Percentiles rank a stretch among this genome's conserved stretches.
Evolutionary conservation across 106 monocot species (phyloP).

Genomic region (Dioscorea dumetorum): DNA sequence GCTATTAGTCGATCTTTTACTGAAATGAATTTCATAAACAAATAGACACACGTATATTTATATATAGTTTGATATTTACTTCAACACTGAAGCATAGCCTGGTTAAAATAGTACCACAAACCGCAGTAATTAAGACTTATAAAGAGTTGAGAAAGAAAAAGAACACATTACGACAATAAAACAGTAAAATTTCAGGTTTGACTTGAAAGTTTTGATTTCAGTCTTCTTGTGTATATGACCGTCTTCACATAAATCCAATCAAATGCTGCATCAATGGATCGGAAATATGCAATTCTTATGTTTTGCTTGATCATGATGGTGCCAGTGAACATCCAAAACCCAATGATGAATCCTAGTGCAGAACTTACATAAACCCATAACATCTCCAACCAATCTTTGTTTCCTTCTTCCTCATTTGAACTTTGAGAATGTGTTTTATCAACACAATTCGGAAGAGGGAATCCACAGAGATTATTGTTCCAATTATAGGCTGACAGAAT

Average conservation of each 20-base stretch:
- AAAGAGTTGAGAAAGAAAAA: too few relatives aligned
- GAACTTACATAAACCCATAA: background rate
- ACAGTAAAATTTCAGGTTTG: too few relatives aligned
- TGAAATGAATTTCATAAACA: too few relatives aligned
- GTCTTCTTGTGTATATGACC: too few relatives aligned
- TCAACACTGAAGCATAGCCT: too few relatives aligned
- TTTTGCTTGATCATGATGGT: background rate
- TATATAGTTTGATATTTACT: too few relatives aligned
- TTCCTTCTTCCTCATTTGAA: background rate
- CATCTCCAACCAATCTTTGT: background rate
- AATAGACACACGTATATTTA: too few relatives aligned
- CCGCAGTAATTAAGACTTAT: background rate
- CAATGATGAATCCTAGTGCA: background rate
- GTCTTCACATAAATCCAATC: too few relatives aligned
- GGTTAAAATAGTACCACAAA: background rate
- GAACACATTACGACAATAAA: too few relatives aligned
- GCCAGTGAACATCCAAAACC: background rate
- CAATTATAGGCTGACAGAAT: constrained; percentile 15
- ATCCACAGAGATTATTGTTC: constrained; percentile 31
- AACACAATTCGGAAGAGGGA: background rate
- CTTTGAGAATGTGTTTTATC: background rate
- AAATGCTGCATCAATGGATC: background rate
- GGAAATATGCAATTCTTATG: constrained; percentile 2
- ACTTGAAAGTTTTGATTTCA: too few relatives aligned
- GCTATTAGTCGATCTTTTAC: too few relatives aligned